These are phyloP conservation scores for Saksenaea oblongispora DNA, from an alignment of 371 early-diverging fungal species.

Conservation along the genomic window DNA sequence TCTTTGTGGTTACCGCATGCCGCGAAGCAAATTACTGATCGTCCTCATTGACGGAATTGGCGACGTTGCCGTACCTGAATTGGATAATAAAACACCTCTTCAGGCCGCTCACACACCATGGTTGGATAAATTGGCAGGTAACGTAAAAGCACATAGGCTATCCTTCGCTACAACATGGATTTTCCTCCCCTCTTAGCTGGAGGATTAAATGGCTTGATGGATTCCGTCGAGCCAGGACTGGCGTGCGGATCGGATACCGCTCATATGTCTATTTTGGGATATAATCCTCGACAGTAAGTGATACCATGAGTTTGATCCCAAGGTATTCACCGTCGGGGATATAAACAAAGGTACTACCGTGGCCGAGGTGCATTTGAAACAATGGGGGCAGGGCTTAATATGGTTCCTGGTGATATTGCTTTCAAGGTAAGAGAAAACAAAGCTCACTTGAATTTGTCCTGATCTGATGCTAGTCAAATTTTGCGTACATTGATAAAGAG, in stretches of 20 bases:
- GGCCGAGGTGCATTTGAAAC: conserved; percentile 62
- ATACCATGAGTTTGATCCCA: neutral
- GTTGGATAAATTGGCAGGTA: conserved; percentile 49
- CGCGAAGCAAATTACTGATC: conserved; percentile 35
- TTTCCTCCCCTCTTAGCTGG: conserved; percentile 21
- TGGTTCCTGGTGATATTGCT: conserved; percentile 59
- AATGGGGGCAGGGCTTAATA: conserved; percentile 56
- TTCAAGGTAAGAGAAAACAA: conserved; percentile 40
- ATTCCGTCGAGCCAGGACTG: conserved; percentile 58
- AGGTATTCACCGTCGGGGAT: neutral
- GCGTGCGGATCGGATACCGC: conserved; percentile 63
- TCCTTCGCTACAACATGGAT: neutral
- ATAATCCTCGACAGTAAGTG: conserved; percentile 26
- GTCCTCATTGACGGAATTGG: conserved; percentile 56
- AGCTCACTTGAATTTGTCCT: neutral
- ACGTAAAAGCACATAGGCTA: neutral
- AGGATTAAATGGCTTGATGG: conserved; percentile 50
- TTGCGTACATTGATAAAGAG: conserved; percentile 46
- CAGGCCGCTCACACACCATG: conserved; percentile 41
- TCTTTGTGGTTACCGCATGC: neutral
- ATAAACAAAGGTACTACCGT: conserved; percentile 37
- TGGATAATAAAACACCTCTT: conserved; percentile 40
- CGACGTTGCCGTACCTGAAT: conserved; percentile 40
- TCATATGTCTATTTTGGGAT: conserved; percentile 37
- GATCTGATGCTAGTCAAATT: conserved; percentile 37